Conservation (phyloP, 805 yeast species). For the Yamadazyma olivae region DNA sequence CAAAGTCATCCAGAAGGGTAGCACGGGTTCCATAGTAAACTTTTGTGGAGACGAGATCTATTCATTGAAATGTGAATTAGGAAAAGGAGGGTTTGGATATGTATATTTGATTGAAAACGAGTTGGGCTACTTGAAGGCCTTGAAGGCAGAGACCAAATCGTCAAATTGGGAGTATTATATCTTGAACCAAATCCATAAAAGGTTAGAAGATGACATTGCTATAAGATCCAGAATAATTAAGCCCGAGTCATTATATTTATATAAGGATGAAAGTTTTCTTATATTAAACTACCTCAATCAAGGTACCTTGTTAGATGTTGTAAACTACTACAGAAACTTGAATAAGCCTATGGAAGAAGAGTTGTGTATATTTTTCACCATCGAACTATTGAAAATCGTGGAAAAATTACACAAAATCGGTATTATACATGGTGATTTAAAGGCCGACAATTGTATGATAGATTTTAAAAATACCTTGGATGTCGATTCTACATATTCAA, state of each 20-base stretch:
- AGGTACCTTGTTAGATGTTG: slow-evolving; percentile 72
- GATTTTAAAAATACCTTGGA: slow-evolving; percentile 33
- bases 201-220: slow-evolving; percentile 10
- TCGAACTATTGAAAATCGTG: slow-evolving; percentile 59
- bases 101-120: slow-evolving; percentile 69
- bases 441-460: slow-evolving; percentile 84
- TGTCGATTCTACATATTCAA: slow-evolving; percentile 1
- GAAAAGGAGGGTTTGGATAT: slow-evolving; percentile 78
- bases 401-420: slow-evolving; percentile 61
- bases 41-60: slow-evolving; percentile 41
- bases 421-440: slow-evolving; percentile 81
- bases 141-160: slow-evolving; percentile 70
- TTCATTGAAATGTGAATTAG: slow-evolving; percentile 56
- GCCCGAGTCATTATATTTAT: slow-evolving; percentile 52
- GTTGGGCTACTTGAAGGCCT: slow-evolving; percentile 54
- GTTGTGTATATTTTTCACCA: slow-evolving; percentile 58
- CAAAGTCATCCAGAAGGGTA: slow-evolving; percentile 31
- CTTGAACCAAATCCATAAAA: slow-evolving; percentile 53
- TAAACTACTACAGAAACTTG: slow-evolving; percentile 43
- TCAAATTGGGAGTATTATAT: slow-evolving; percentile 82
- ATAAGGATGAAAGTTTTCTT: slow-evolving; percentile 65
- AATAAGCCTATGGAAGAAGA: slow-evolving; percentile 51
- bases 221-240: slow-evolving; percentile 39
- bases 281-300: slow-evolving; percentile 61
- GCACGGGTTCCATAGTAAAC: slow-evolving; percentile 41